Base-by-base conservation (phyloP, 2,329 filamentous ascomycete genomes). In the Lachnellula cervina region DNA sequence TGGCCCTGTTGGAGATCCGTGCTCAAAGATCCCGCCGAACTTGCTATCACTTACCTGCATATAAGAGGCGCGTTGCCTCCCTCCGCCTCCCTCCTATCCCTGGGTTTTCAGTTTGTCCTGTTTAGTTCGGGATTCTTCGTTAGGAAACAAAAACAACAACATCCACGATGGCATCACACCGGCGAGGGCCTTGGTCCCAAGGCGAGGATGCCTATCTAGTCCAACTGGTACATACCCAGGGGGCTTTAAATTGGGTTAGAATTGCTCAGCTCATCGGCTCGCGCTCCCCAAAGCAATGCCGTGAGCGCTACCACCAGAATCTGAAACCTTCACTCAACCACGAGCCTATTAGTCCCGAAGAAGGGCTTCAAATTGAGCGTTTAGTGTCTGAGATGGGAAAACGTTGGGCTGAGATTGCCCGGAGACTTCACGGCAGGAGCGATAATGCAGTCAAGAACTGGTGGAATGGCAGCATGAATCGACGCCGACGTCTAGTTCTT, bases 381-480 rank as follows among this genome's bases (percentile, higher is more conserved):
- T 80, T 94, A 70, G 92, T 97, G 16, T 72, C 74, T 11, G 81
- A 88, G 65, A 84, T 90, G 76, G 91, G 91, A 59, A 93, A 91
- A 76, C 84, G 88, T 55, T 97, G 92, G 92, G 92, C 92, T 2
- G 90, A 97, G 69, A 97, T 97, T 68, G 90, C 92, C 45, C 82
- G 92, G 62, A 80, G 84, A 46, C 80, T 97, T 19, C 81, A 87
- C 53, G 90, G 90, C 62, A 87, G 92, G 68, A 96, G 91, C 71
- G 92, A 97, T 76, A 97, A 97, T 68, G 88, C 90, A 28, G 90
- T 97, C 61, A 97, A 97, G 82, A 97, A 97, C 73, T 97, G 91
- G 90, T 96, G 89, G 89, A 96, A 96, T 70, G 91, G 92, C 49
- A 89, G 87, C 70, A 88, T 92, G 80, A 96, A 96, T 75, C 84